Conservation (phyloP, 495 filamentous ascomycete genomes). For the Penicillium pancosmium region DNA sequence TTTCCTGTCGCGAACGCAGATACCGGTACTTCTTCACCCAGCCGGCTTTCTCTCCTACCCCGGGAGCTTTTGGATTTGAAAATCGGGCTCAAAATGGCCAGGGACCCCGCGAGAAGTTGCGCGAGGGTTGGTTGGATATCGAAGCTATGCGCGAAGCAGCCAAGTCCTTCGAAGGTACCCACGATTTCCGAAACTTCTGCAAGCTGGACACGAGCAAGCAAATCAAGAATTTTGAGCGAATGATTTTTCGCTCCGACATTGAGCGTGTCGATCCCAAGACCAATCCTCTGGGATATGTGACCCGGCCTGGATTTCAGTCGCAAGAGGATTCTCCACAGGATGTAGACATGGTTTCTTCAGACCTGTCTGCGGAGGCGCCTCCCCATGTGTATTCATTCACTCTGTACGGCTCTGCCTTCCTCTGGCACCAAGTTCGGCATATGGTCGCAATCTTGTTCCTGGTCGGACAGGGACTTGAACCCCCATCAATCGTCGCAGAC, state of each 20-base stretch:
- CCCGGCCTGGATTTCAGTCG: slow-evolving; percentile 37
- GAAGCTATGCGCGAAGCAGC: slow-evolving; percentile 83
- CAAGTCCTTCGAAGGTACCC: slow-evolving; percentile 72
- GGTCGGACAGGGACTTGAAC: slow-evolving; percentile 87
- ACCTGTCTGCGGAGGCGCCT: slow-evolving; percentile 20
- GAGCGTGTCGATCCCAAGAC: slow-evolving; percentile 59
- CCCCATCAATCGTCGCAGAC: slow-evolving; percentile 67
- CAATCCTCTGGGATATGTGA: slow-evolving; percentile 45
- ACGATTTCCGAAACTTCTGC: slow-evolving; percentile 98
- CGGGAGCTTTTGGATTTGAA: slow-evolving; percentile 38
- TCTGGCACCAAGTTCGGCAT: slow-evolving; percentile 97
- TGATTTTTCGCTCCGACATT: slow-evolving; percentile 76
- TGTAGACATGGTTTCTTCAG: slow-evolving; percentile 23
- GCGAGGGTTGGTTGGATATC: slow-evolving; percentile 74
- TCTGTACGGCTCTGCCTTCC: slow-evolving; percentile 87
- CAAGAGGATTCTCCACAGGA: slow-evolving; percentile 21
- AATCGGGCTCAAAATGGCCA: slow-evolving; percentile 24
- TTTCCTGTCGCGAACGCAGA: slow-evolving; percentile 83
- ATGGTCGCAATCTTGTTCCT: slow-evolving; percentile 87
- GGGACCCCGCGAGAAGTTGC: slow-evolving; percentile 32
- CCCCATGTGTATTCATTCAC: slow-evolving; percentile 83
- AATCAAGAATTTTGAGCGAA: slow-evolving; percentile 75
- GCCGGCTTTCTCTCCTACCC: slow-evolving; percentile 73
- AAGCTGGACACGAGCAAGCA: slow-evolving; percentile 86
- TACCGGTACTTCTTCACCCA: slow-evolving; percentile 98